phyloP scores from a whole-genome alignment of 345 rosid genomes.

The Pugionium dolabratum region DNA sequence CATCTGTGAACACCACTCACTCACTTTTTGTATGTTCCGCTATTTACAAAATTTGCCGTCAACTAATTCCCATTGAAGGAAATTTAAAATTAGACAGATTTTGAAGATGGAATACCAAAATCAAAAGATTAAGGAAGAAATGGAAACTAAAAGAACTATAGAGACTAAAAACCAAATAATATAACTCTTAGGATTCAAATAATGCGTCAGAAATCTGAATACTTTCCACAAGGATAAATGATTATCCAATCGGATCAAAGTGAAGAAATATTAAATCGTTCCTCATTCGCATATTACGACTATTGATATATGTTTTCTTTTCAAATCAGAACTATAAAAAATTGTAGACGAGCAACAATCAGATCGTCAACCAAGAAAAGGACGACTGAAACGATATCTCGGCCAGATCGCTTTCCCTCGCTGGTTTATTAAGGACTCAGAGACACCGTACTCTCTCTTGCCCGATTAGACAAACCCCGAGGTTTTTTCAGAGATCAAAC shows the following conservation, averaged over 20 bases:
- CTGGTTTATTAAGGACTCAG: conserved; percentile 35
- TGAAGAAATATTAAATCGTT: conserved; percentile 33
- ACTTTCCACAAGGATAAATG: conserved; percentile 22
- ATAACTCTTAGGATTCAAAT: no score
- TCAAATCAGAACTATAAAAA: background rate
- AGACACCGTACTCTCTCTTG: conserved; percentile 45
- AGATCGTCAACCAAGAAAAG: conserved; percentile 26
- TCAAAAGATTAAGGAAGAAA: background rate
- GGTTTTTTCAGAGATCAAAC: background rate
- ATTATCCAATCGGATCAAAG: conserved; percentile 39
- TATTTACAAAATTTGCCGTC: no score
- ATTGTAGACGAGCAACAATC: conserved; percentile 44
- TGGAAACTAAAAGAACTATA: no score
- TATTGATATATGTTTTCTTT: no score
- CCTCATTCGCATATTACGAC: conserved; percentile 23
- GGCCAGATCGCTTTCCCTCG: conserved; percentile 39
- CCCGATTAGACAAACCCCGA: conserved; percentile 25
- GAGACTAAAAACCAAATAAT: no score
- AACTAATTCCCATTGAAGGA: no score
- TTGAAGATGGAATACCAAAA: background rate
- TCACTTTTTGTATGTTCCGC: no score
- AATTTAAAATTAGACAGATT: no score
- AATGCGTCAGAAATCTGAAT: conserved; percentile 34
- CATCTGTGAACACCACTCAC: no score
- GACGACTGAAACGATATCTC: conserved; percentile 48